A percentile compares a stretch with the other conserved stretches of the same genome.
Evolutionary conservation across 2,329 filamentous ascomycete genomes (phyloP).

Genomic region (Apiospora pterosperma): DNA sequence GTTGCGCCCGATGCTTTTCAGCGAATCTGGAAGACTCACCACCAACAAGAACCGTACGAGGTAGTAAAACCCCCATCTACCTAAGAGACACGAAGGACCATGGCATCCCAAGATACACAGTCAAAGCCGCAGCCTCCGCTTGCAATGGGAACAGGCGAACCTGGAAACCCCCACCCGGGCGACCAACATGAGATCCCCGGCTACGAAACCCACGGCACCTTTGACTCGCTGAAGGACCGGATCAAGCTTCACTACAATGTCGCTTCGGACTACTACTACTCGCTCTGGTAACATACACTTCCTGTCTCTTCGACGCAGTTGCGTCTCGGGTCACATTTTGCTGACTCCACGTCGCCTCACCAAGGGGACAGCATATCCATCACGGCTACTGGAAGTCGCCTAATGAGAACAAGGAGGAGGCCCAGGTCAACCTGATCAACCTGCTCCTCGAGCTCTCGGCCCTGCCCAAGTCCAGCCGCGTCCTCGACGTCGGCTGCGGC

Average conservation of each 20-base stretch:
- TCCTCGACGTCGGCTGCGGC: constrained; percentile 60
- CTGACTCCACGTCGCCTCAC: not conserved
- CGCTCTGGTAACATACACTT: constrained; percentile 45
- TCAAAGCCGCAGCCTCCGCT: not conserved
- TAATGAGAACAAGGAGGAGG: constrained; percentile 52
- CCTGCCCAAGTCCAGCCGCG: constrained; percentile 31
- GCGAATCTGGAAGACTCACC: not conserved
- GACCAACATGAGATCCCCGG: constrained; percentile 25
- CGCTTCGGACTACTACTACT: constrained; percentile 59
- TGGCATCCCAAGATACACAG: not conserved
- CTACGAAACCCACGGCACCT: constrained; percentile 22
- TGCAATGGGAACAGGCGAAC: not conserved
- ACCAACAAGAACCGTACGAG: not conserved
- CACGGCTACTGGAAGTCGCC: constrained; percentile 55
- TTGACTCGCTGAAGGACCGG: constrained; percentile 46
- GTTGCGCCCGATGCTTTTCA: not conserved
- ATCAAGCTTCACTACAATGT: constrained; percentile 61
- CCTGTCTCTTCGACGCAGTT: constrained; percentile 3
- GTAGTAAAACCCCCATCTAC: not conserved
- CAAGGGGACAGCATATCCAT: constrained; percentile 64
- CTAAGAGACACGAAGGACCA: not conserved
- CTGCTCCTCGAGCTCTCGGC: constrained; percentile 48
- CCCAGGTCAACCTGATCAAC: constrained; percentile 54
- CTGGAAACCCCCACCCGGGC: constrained; percentile 17
- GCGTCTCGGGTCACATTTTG: not conserved